Evolutionary conservation across 1,139 yeast species (phyloP), one percentile per base, ranked within the genome.

Genomic region (Suhomyces guaymorum): DNA sequence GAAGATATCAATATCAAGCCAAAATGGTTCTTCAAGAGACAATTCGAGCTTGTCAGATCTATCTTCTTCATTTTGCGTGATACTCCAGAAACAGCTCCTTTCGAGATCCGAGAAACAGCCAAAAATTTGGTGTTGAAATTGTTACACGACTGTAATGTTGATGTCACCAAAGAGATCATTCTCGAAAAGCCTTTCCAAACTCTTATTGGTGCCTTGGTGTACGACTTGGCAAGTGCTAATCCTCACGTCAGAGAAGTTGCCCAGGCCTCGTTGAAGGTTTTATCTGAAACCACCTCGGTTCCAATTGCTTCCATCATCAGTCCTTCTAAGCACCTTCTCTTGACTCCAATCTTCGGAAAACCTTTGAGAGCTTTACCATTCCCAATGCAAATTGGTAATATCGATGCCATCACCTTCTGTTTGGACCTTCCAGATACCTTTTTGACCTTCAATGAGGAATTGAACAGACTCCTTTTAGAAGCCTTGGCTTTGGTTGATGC

Each of bases 321-420:
- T 8, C 95, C 95, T 11, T 89, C 94, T 32, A 87, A 88, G 48
- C 83, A 79, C 28, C 77, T 90, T 29, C 67, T 94, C 28, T 64
- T 94, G 31, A 87, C 95, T 1, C 98, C 98, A 7, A 92, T 94
- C 26, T 94, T 92, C 65, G 96, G 96, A 5, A 94, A 94, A 54
- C 99, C 99, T 1, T 65, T 94, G 41, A 73, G 99, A 43, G 98
- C 98, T 0, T 70, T 94, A 43, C 98, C 99, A 0, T 92, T 94
- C 65, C 95, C 97, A 3, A 92, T 90, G 96, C 98, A 94, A 63
- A 92, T 94, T 39, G 98, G 98, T 21, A 90, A 92, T 57, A 89
- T 94, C 42, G 98, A 92, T 61, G 98, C 97, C 1, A 87, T 94
- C 10, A 82, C 95, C 0, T 94, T 82, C 57, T 92, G 97, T 52